phyloP scores from a whole-genome alignment of 2,329 filamentous ascomycete genomes.

The Colletotrichum lentis region DNA sequence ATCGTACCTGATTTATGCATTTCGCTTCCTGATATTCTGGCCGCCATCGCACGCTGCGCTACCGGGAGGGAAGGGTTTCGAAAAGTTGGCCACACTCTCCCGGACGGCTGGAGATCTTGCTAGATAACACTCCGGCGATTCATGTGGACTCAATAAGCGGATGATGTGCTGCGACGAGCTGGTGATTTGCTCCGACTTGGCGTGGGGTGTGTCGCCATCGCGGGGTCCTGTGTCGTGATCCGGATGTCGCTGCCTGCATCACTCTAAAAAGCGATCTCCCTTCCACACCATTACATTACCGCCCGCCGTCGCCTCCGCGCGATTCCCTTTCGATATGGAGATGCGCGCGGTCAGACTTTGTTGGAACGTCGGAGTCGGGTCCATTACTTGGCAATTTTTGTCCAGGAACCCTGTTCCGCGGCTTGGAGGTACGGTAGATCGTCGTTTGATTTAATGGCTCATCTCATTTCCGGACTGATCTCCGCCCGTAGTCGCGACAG shows the following conservation, averaged over 20 bases:
- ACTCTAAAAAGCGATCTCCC: background rate
- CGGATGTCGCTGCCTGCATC: constrained; percentile 21
- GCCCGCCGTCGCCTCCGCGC: background rate
- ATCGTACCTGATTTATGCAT: constrained; percentile 30
- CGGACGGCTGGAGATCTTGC: background rate
- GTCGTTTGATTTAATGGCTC: too few species aligned
- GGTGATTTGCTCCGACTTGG: constrained; percentile 32
- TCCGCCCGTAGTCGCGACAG: too few species aligned
- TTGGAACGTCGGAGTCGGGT: background rate
- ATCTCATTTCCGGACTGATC: background rate
- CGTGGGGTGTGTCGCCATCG: constrained; percentile 38
- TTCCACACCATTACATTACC: background rate
- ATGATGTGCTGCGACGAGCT: constrained; percentile 35
- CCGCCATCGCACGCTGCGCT: constrained; percentile 30
- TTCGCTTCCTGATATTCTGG: constrained; percentile 25
- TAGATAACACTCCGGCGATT: constrained; percentile 1
- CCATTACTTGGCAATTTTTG: background rate
- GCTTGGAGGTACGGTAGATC: background rate
- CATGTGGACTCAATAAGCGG: constrained; percentile 7
- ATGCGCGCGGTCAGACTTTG: background rate
- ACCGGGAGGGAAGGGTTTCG: background rate
- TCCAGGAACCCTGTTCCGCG: too few species aligned
- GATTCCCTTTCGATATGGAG: background rate
- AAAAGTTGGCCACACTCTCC: constrained; percentile 11
- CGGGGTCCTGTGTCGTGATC: constrained; percentile 36